These are phyloP conservation scores for Mycena crocata DNA, from an alignment of 768 basidiomycete genomes.

Conservation along the genomic window DNA sequence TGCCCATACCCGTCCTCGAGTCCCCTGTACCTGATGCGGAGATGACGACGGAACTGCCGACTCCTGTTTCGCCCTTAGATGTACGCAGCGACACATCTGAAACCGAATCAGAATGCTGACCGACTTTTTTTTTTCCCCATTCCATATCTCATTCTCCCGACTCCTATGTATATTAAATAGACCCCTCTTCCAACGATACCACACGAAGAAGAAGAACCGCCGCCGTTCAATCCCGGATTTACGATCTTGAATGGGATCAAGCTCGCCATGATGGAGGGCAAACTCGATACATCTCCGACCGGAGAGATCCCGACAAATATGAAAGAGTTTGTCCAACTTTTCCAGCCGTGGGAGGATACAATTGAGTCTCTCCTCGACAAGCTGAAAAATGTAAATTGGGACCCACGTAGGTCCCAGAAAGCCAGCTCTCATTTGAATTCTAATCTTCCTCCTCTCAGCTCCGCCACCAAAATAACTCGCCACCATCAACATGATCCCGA, in stretches of 20 bases:
- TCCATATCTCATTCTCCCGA: neutral
- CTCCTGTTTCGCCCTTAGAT: no score
- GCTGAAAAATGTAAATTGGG: neutral
- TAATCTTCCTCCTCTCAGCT: neutral
- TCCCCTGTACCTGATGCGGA: neutral
- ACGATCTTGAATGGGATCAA: neutral
- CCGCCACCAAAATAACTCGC: neutral
- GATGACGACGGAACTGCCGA: no score
- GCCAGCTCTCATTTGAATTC: neutral
- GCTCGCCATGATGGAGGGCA: neutral
- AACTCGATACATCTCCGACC: neutral
- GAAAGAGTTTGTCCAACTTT: neutral
- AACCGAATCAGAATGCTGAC: neutral
- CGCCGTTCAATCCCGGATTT: neutral
- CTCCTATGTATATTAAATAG: no score
- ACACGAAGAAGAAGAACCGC: neutral
- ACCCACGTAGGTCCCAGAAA: neutral
- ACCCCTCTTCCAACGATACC: no score
- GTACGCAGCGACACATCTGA: neutral
- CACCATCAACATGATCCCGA: no score
- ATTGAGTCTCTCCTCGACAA: neutral
- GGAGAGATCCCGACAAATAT: neutral
- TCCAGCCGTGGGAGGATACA: neutral
- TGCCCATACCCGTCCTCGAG: neutral
- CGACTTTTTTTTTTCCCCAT: neutral